Percentiles rank a stretch among this genome's conserved stretches.
Evolutionary conservation across 169 alveolate genomes (phyloP).

Genomic region (Perkinsus chesapeaki): DNA sequence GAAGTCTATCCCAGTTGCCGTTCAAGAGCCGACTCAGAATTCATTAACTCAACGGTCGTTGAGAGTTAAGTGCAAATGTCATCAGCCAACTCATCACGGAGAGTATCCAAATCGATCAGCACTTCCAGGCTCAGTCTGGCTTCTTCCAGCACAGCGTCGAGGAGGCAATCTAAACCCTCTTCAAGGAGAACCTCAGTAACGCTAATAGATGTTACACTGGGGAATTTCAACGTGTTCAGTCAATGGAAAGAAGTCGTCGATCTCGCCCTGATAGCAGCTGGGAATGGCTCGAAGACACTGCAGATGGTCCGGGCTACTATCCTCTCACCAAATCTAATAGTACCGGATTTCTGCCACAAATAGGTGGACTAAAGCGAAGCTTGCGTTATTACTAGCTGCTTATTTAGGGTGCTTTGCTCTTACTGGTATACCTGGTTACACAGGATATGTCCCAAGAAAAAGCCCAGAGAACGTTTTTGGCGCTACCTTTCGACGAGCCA

Average conservation of each 20-base stretch:
- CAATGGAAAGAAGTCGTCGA: no score
- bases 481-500: background rate
- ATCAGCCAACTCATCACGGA: background rate
- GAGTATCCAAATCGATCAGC: background rate
- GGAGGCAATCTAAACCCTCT: no score
- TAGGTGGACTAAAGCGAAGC: no score
- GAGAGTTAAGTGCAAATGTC: background rate
- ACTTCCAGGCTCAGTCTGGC: background rate
- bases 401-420: background rate
- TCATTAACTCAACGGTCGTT: no score
- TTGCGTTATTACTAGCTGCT: background rate
- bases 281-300: background rate
- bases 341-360: background rate
- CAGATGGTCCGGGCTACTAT: background rate
- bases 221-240: no score
- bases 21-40: no score
- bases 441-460: background rate
- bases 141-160: background rate
- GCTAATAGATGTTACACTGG: no score
- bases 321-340: background rate
- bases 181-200: no score
- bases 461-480: background rate
- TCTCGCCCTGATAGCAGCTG: background rate
- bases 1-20: no score
- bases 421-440: background rate